Base-by-base conservation (phyloP, 306 rosid genomes). In the Morella rubra region DNA sequence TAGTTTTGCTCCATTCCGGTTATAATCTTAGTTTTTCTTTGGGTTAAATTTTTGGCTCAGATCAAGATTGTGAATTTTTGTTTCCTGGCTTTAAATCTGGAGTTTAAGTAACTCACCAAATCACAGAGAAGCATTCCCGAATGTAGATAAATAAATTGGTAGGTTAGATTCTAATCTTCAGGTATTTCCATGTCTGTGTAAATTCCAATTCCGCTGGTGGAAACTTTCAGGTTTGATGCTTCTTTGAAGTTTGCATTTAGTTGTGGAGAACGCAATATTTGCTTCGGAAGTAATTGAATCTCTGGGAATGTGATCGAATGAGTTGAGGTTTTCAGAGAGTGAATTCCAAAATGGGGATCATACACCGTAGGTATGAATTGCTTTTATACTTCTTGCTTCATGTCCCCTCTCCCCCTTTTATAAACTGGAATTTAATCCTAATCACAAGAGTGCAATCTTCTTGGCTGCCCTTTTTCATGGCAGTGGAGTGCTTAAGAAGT, bases 401-500 rank as follows among this genome's bases (percentile, higher is more conserved):
- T 71, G 16, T 69, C 44, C 8, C 41, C 51, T 70, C 8, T 69
- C 14, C 47, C 60, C 20, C 54, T 42, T 41, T 10, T 8, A 3
- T 5, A 22, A 58, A 20, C 40, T 10, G 22, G 11, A 5, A 20
- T 58, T 20, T 10, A 6, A 32, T 10, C 24, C 20, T 58, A 19
- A 45, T 72, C 46, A 62, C 77, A 40, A 78, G 72, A 40, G 49
- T 82, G 56, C 56, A 65, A 12, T 47, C 53, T 70, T 68, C 51
- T 69, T 73, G 65, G 27, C 76, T 85, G 14, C 62, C 18, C 73
- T 50, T 83, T 75, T 74, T 74, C 32, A 19, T 58, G 37, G 69
- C 80, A 90, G 97, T 83, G 77, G 86, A 44, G 64, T 71, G 16
- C 20, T 47, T 60, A 96, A 84, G 82, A 91, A 86, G 77, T 45